Conservation (phyloP, 176 grass and related monocot genomes). For the Stipa capillata region DNA sequence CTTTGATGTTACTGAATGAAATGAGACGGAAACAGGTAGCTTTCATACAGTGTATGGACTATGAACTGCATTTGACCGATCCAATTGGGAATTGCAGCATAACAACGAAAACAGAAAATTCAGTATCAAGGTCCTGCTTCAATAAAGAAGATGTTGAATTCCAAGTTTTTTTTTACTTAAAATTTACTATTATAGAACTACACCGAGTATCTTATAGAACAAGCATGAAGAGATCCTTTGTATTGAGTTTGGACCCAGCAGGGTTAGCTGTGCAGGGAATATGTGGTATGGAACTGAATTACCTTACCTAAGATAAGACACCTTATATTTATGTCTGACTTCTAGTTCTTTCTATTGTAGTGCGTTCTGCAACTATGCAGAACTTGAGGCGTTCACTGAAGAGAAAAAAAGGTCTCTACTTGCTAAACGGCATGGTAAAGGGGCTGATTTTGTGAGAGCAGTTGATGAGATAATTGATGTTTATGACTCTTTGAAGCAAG, state of each 20-base stretch:
- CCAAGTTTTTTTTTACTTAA: not conserved
- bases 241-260: not conserved
- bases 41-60: not conserved
- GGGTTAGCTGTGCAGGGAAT: not conserved
- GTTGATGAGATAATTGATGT: constrained; percentile 86
- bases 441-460: constrained; percentile 90
- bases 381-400: constrained; percentile 92
- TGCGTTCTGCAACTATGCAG: constrained; percentile 95
- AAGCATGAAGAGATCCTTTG: not conserved
- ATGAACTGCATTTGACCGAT: not conserved
- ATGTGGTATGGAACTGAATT: not conserved
- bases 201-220: not conserved
- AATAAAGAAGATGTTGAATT: not conserved
- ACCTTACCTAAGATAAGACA: not conserved
- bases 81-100: not conserved
- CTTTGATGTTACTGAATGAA: not conserved
- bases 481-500: constrained; percentile 76
- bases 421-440: constrained; percentile 82
- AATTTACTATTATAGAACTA: not conserved
- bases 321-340: not conserved
- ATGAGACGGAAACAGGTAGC: not conserved
- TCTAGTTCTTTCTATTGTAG: constrained; percentile 40
- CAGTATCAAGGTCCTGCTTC: not conserved
- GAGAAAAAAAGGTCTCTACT: constrained; percentile 86
- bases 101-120: not conserved